phyloP scores from a whole-genome alignment of 352 stramenopile genomes.

The Thraustochytrium sp. region DNA sequence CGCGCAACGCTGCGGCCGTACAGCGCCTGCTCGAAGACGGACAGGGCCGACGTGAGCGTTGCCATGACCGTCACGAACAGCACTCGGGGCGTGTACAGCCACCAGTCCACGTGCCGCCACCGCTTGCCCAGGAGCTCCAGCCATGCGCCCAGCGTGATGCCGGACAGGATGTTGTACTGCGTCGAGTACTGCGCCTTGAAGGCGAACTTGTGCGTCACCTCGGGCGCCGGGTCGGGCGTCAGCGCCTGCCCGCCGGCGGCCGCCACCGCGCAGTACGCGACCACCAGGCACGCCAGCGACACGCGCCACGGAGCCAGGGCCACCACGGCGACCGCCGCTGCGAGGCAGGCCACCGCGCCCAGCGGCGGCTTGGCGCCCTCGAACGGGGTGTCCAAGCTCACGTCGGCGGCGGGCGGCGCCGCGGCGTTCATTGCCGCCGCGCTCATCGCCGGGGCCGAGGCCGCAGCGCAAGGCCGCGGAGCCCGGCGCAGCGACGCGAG shows the following conservation, averaged over 20 bases:
- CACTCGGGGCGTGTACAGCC: slow-evolving; percentile 23
- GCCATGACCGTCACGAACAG: slow-evolving; percentile 47
- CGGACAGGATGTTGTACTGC: slow-evolving; percentile 46
- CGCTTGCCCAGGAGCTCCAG: background rate
- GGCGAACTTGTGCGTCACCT: background rate
- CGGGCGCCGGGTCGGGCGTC: background rate
- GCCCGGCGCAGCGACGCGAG: too few species aligned
- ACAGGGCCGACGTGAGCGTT: background rate
- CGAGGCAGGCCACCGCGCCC: background rate
- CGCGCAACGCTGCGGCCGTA: slow-evolving; percentile 35
- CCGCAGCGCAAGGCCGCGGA: too few species aligned
- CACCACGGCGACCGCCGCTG: background rate
- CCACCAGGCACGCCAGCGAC: background rate
- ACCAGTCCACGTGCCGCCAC: slow-evolving; percentile 45
- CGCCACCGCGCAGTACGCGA: background rate
- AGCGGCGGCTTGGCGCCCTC: background rate
- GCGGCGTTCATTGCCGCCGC: too few species aligned
- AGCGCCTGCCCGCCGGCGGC: background rate
- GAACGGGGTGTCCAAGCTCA: background rate
- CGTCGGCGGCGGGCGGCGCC: too few species aligned
- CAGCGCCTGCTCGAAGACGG: slow-evolving; percentile 39
- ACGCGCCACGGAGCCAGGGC: background rate
- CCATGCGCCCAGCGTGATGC: slow-evolving; percentile 43
- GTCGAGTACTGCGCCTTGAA: slow-evolving; percentile 43
- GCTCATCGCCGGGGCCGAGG: too few species aligned